A percentile compares a stretch with the other conserved stretches of the same genome.
Evolutionary conservation across 2,329 filamentous ascomycete genomes (phyloP).

Genomic region (Fusarium praegraminearum): DNA sequence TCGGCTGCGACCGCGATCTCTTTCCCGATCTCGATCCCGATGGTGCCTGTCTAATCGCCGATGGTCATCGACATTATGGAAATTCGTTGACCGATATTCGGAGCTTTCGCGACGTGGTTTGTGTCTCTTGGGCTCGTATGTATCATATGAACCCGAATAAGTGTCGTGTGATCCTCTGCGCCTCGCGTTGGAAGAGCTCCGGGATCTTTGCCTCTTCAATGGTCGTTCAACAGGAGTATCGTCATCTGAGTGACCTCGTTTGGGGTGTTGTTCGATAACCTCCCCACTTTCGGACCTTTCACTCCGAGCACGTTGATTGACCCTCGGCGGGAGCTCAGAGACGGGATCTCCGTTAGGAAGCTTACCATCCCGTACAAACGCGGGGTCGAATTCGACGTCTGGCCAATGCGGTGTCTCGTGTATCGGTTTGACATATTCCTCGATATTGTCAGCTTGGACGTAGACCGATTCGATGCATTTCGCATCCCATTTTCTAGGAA

Average conservation of each 20-base stretch:
- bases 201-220: conserved; percentile 40
- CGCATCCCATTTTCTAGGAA: conserved; percentile 59
- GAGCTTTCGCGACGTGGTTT: conserved; percentile 32
- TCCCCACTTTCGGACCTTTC: conserved; percentile 39
- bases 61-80: conserved; percentile 19
- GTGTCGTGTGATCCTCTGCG: conserved; percentile 20
- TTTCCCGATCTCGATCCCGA: conserved; percentile 30
- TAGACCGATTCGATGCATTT: conserved; percentile 60
- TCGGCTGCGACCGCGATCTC: conserved; percentile 12
- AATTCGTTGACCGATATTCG: conserved; percentile 18
- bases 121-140: conserved; percentile 24
- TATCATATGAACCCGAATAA: conserved; percentile 10
- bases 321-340: conserved; percentile 16
- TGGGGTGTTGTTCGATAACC: conserved; percentile 25
- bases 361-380: conserved; percentile 52
- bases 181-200: conserved; percentile 18
- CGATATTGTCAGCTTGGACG: conserved; percentile 57
- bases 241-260: conserved; percentile 32
- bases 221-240: conserved; percentile 30
- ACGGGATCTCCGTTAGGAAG: conserved; percentile 42
- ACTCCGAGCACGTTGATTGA: conserved; percentile 18
- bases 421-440: conserved; percentile 58
- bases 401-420: conserved; percentile 57
- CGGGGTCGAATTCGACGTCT: conserved; percentile 58
- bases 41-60: conserved; percentile 35